These are phyloP conservation scores for Dittrichia graveolens DNA, from an alignment of 129 eudicot species.

Conservation along the genomic window DNA sequence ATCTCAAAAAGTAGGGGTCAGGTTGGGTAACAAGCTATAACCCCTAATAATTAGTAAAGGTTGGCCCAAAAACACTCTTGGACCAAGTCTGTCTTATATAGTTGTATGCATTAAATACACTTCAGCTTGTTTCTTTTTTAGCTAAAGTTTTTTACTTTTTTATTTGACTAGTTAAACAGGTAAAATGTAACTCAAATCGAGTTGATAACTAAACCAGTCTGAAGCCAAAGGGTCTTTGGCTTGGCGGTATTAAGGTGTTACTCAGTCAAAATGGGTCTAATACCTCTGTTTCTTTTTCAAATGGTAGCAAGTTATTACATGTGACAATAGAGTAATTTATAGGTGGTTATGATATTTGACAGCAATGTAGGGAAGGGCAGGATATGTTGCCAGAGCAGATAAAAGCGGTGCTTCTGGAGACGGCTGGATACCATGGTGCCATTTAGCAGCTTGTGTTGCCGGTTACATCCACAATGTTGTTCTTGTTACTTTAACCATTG, in stretches of 20 bases:
- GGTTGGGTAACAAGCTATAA: neutral
- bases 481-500: constrained; percentile 21
- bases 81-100: neutral
- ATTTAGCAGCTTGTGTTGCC: constrained; percentile 34
- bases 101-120: neutral
- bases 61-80: neutral
- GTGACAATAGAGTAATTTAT: constrained; percentile 15
- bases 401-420: constrained; percentile 71
- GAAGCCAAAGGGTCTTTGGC: no score
- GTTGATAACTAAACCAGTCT: no score
- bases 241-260: no score
- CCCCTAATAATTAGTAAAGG: neutral
- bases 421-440: constrained; percentile 70
- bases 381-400: constrained; percentile 79
- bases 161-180: neutral
- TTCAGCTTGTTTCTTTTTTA: no score
- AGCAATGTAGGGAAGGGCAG: constrained; percentile 70
- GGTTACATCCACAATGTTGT: constrained; percentile 11
- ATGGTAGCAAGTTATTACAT: neutral
- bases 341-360: constrained; percentile 30
- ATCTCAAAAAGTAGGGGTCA: neutral
- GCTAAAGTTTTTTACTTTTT: neutral
- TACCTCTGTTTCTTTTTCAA: neutral
- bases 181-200: constrained; percentile 2
- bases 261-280: no score